A percentile compares a stretch with the other conserved stretches of the same genome.
phyloP scores from a whole-genome alignment of 1,284 basidiomycete species.

The Melampsora larici-populina region DNA sequence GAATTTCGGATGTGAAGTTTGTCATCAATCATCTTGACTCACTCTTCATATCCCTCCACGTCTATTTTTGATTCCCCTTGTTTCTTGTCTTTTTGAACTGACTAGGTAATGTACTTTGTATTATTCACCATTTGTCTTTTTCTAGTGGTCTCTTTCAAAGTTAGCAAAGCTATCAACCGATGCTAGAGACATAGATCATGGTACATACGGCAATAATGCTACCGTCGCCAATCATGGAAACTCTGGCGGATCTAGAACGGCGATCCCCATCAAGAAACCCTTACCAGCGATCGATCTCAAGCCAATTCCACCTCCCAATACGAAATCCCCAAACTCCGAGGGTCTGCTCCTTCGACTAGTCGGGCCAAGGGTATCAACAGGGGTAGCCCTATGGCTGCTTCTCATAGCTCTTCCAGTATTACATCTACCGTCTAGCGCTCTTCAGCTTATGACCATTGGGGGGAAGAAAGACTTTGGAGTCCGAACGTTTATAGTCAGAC shows the following conservation, averaged over 20 bases:
- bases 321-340: slow-evolving; percentile 38
- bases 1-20: slow-evolving; percentile 34
- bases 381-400: slow-evolving; percentile 10
- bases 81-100: background rate
- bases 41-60: too few species aligned
- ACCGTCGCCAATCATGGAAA: slow-evolving; percentile 54
- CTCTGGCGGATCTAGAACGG: slow-evolving; percentile 29
- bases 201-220: slow-evolving; percentile 76
- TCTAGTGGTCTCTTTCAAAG: slow-evolving; percentile 34
- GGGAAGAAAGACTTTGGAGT: slow-evolving; percentile 36
- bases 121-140: slow-evolving; percentile 19
- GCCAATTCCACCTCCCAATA: slow-evolving; percentile 39
- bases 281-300: slow-evolving; percentile 40
- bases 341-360: slow-evolving; percentile 37
- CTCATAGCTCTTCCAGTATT: slow-evolving; percentile 15
- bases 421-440: slow-evolving; percentile 34
- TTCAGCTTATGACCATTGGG: slow-evolving; percentile 22
- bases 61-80: background rate
- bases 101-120: slow-evolving; percentile 4
- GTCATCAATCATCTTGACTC: too few species aligned
- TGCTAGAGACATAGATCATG: slow-evolving; percentile 74
- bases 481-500: slow-evolving; percentile 42
- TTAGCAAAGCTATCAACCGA: slow-evolving; percentile 50
- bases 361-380: slow-evolving; percentile 26
- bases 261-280: slow-evolving; percentile 41